Base-by-base conservation (phyloP, 495 filamentous ascomycete genomes). In the Penicillium longicatenatum region DNA sequence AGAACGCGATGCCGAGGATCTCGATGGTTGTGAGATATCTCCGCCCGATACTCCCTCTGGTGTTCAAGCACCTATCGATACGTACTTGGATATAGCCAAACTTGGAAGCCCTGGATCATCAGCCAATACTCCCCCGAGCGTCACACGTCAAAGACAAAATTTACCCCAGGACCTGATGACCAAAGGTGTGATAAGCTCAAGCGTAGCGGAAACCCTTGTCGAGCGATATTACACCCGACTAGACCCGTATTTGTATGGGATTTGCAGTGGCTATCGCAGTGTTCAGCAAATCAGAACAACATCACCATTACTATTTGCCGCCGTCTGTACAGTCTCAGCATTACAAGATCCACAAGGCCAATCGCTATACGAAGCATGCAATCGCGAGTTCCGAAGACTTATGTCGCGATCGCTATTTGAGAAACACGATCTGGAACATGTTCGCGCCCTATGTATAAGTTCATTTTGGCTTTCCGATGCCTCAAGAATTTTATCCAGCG, bases 401-500 rank as follows among this genome's bases (percentile, higher is more conserved):
- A 69, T 75, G 19, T 69, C 75, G 0, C 64, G 64, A 11, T 73
- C 70, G 1, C 70, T 75, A 35, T 78, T 80, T 50, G 74, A 78
- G 42, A 70, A 75, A 22, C 68, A 67, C 7, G 68, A 70, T 33
- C 31, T 73, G 8, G 77, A 80, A 51, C 71, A 78, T 37, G 59
- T 80, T 11, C 70, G 75, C 1, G 77, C 72, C 2, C 54, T 80
- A 22, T 73, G 69, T 33, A 72, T 77, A 19, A 75, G 67, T 4
- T 73, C 74, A 0, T 80, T 77, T 59, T 80, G 77, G 77, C 60
- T 80, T 30, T 67, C 69, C 1, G 75, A 75, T 39, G 69, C 77
- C 2, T 75, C 71, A 9, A 73, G 77, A 65, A 77, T 72, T 9
- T 58, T 76, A 3, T 71, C 70, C 11, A 75, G 75, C 11, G 67